These are phyloP conservation scores for Termitomyces titanicus DNA, from an alignment of 768 basidiomycete species.

Conservation along the genomic window DNA sequence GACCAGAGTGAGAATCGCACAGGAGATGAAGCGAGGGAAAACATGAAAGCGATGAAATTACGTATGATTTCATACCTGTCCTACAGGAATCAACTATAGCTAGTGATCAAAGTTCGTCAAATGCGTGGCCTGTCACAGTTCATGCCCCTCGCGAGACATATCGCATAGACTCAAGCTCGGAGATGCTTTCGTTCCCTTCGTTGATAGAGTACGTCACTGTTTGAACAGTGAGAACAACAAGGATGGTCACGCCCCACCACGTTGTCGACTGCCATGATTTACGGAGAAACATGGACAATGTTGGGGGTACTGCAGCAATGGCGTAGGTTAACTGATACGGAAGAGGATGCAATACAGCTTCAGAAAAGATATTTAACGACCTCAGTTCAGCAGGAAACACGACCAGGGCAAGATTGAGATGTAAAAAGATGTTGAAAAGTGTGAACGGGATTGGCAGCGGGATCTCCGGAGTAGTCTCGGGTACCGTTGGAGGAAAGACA, in stretches of 20 bases:
- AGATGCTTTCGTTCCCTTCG: slow-evolving; percentile 42
- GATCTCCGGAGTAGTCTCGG: slow-evolving; percentile 27
- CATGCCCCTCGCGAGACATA: slow-evolving; percentile 52
- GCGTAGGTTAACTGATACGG: slow-evolving; percentile 24
- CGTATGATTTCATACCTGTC: neutral
- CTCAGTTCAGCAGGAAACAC: slow-evolving; percentile 37
- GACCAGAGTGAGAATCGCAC: neutral
- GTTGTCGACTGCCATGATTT: slow-evolving; percentile 49
- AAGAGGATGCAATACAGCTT: slow-evolving; percentile 24
- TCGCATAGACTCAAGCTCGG: slow-evolving; percentile 47
- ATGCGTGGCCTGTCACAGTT: neutral
- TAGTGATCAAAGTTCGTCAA: neutral
- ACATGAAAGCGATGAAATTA: neutral
- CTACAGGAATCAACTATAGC: neutral
- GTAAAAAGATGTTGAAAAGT: slow-evolving; percentile 45
- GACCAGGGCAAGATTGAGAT: slow-evolving; percentile 44
- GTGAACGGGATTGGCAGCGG: slow-evolving; percentile 44
- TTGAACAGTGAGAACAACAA: slow-evolving; percentile 43
- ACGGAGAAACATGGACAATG: slow-evolving; percentile 42
- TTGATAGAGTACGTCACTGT: slow-evolving; percentile 41
- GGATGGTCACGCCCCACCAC: slow-evolving; percentile 49
- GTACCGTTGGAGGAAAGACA: slow-evolving; percentile 32
- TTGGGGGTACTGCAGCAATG: slow-evolving; percentile 45
- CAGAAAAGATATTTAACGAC: slow-evolving; percentile 23
- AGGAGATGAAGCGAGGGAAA: too few species aligned